Conservation (phyloP, 208 protist genomes). For the Herpetomonas muscarum region DNA sequence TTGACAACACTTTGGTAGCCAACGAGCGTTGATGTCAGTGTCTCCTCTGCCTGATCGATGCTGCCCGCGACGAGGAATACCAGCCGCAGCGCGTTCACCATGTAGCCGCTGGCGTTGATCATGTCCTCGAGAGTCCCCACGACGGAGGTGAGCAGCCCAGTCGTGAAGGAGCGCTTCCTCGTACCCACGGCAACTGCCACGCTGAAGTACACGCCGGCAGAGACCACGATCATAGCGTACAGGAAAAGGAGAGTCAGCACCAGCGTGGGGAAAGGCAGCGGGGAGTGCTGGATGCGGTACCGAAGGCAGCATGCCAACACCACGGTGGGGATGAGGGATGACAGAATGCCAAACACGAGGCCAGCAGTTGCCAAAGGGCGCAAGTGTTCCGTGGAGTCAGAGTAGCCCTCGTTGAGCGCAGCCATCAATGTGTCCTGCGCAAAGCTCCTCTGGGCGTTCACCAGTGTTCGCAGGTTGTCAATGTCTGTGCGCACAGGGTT, state of each 20-base stretch:
- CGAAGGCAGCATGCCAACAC: background rate
- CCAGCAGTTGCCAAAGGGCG: background rate
- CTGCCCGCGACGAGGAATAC: background rate
- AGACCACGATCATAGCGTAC: background rate
- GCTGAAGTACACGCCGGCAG: background rate
- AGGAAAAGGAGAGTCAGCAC: background rate
- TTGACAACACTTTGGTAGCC: too few relatives aligned
- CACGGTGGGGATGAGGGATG: background rate
- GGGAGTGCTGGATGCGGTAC: background rate
- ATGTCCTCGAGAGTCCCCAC: background rate
- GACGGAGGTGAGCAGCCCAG: background rate
- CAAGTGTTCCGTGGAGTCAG: background rate
- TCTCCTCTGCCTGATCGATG: background rate
- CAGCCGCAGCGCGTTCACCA: background rate
- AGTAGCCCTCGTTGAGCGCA: too few relatives aligned
- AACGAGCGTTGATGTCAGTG: background rate
- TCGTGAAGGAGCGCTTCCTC: background rate
- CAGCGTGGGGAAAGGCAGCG: background rate
- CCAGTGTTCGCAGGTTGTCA: too few relatives aligned
- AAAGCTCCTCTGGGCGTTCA: too few relatives aligned
- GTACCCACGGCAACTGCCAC: background rate
- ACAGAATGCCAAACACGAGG: background rate
- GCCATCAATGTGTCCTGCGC: too few relatives aligned
- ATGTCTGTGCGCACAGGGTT: too few relatives aligned
- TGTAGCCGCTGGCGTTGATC: background rate